These are phyloP conservation scores for Flaveria linearis DNA, from an alignment of 129 eudicot species.

Conservation along the genomic window DNA sequence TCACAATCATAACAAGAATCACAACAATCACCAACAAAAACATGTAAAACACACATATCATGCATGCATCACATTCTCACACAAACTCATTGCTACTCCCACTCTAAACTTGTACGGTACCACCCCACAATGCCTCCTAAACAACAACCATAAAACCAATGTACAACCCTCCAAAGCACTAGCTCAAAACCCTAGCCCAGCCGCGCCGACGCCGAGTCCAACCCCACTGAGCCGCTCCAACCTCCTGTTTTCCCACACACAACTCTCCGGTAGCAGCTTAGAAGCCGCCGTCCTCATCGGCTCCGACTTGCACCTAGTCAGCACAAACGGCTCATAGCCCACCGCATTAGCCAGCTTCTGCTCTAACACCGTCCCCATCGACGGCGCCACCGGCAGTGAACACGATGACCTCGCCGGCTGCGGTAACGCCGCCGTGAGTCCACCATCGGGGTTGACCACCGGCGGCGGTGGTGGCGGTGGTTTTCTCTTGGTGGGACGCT, in stretches of 20 bases:
- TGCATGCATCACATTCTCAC: slow-evolving; percentile 34
- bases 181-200: slow-evolving; percentile 74
- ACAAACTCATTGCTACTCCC: slow-evolving; percentile 26
- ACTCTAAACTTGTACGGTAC: slow-evolving; percentile 4
- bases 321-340: slow-evolving; percentile 83
- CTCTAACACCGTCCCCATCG: slow-evolving; percentile 71
- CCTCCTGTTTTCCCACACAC: slow-evolving; percentile 80
- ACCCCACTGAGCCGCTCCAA: slow-evolving; percentile 68
- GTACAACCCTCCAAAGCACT: slow-evolving; percentile 40
- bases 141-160: slow-evolving; percentile 21
- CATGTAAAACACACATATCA: slow-evolving; percentile 17
- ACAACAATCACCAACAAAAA: slow-evolving; percentile 24
- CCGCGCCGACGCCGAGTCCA: slow-evolving; percentile 53
- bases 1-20: slow-evolving; percentile 31
- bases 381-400: slow-evolving; percentile 47
- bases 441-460: slow-evolving; percentile 23
- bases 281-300: slow-evolving; percentile 85
- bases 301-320: slow-evolving; percentile 95
- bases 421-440: slow-evolving; percentile 21
- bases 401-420: slow-evolving; percentile 79
- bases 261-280: slow-evolving; percentile 63
- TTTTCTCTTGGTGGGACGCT: slow-evolving; percentile 50
- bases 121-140: slow-evolving; percentile 13
- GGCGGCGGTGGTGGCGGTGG: slow-evolving; percentile 32
- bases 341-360: slow-evolving; percentile 69